These are phyloP conservation scores for Neospermospora avenae DNA, from an alignment of 2,329 filamentous ascomycete genomes.

Conservation along the genomic window DNA sequence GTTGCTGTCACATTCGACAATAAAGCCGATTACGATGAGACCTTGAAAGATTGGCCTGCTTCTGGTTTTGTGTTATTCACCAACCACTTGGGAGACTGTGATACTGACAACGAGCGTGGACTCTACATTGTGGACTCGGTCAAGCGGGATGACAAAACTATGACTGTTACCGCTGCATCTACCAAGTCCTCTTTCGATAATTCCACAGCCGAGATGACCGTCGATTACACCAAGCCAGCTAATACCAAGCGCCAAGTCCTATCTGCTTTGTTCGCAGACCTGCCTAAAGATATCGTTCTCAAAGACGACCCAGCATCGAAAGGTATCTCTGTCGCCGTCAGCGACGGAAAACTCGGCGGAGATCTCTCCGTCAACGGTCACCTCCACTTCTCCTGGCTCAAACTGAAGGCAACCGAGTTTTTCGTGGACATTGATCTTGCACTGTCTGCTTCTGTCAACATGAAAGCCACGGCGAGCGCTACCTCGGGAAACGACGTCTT, in stretches of 20 bases:
- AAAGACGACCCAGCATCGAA: slow-evolving; percentile 32
- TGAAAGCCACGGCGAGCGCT: neutral
- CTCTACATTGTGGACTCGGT: slow-evolving; percentile 38
- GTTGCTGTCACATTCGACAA: slow-evolving; percentile 31
- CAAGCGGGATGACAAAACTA: slow-evolving; percentile 26
- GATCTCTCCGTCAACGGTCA: slow-evolving; percentile 41
- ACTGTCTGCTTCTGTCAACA: slow-evolving; percentile 23
- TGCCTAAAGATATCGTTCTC: slow-evolving; percentile 13
- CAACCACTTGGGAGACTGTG: slow-evolving; percentile 42
- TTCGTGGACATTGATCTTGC: slow-evolving; percentile 43
- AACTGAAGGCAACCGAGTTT: slow-evolving; percentile 35
- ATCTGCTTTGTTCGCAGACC: neutral
- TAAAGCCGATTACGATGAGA: slow-evolving; percentile 25
- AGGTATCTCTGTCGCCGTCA: slow-evolving; percentile 37
- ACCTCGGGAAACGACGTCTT: slow-evolving; percentile 36
- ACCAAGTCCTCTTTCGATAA: neutral
- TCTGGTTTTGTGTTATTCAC: slow-evolving; percentile 39
- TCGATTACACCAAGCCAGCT: neutral
- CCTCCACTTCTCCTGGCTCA: slow-evolving; percentile 40
- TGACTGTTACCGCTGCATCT: slow-evolving; percentile 35
- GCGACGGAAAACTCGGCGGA: slow-evolving; percentile 37
- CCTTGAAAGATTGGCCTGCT: slow-evolving; percentile 26
- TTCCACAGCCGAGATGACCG: neutral
- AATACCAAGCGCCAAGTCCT: neutral
- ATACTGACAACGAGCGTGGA: slow-evolving; percentile 39